These are phyloP conservation scores for Hortiboletus flavorubellus DNA, from an alignment of 768 basidiomycete species.

Conservation along the genomic window DNA sequence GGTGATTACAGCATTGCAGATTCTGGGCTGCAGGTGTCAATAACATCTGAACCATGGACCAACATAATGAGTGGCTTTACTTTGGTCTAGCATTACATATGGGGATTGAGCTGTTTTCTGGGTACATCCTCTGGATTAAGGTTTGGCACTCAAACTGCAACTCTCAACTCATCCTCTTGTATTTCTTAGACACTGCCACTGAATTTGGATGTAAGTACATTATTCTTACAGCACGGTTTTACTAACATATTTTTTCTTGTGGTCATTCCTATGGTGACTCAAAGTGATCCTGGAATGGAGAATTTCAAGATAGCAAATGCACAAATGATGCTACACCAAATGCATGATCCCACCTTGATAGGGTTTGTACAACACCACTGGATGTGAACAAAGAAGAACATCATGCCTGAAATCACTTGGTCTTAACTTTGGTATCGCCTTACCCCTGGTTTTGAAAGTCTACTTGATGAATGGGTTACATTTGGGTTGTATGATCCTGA, in stretches of 20 bases:
- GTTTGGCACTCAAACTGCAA: not conserved
- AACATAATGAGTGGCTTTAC: not conserved
- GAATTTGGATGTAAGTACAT: not conserved
- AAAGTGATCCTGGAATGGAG: not conserved
- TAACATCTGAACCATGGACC: not conserved
- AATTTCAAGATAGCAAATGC: not conserved
- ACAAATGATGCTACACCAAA: not conserved
- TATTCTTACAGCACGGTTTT: not conserved
- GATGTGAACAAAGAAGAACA: not conserved
- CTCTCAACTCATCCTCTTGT: not conserved
- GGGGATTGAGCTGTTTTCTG: not conserved
- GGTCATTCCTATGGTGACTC: not conserved
- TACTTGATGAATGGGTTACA: not conserved
- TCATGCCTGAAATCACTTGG: not conserved
- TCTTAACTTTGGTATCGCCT: not conserved
- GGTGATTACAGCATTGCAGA: too few species aligned
- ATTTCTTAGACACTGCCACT: not conserved
- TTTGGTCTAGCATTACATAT: not conserved
- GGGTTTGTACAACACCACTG: not conserved
- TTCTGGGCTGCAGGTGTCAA: not conserved
- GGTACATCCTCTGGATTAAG: not conserved
- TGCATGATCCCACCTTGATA: not conserved
- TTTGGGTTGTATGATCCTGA: not conserved
- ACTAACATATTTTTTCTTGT: too few species aligned
- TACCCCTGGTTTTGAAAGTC: not conserved